Percentiles rank a stretch among this genome's conserved stretches.
phyloP scores from a whole-genome alignment of 345 rosid genomes.

The Clarkia xantiana region DNA sequence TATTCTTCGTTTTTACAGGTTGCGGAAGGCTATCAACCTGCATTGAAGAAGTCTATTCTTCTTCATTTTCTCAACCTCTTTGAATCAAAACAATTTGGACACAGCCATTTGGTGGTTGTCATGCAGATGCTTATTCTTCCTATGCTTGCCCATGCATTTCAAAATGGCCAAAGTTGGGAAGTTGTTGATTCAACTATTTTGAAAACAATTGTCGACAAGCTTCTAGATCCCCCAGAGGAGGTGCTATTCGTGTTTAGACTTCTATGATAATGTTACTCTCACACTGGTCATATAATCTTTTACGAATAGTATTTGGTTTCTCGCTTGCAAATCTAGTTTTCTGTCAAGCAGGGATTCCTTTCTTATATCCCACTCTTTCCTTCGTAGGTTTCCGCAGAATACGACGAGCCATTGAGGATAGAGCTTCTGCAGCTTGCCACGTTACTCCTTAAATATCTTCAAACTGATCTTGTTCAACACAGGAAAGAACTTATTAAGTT shows the following conservation, averaged over 20 bases:
- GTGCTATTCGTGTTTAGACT: constrained; percentile 16
- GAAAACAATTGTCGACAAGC: constrained; percentile 93
- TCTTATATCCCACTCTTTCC: constrained; percentile 7
- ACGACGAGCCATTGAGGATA: constrained; percentile 92
- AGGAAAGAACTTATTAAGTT: constrained; percentile 96
- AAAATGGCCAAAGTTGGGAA: constrained; percentile 81
- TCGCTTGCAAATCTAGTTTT: not conserved
- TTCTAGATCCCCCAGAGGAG: constrained; percentile 99
- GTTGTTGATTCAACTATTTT: constrained; percentile 79
- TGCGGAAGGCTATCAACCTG: constrained; percentile 81
- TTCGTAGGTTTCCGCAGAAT: constrained; percentile 88
- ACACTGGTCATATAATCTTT: not conserved
- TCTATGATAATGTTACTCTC: not conserved
- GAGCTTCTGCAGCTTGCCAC: constrained; percentile 97
- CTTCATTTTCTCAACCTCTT: constrained; percentile 81
- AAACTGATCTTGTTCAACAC: constrained; percentile 87
- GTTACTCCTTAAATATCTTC: constrained; percentile 89
- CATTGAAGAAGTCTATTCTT: constrained; percentile 75
- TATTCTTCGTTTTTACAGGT: constrained; percentile 32
- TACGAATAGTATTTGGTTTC: not conserved
- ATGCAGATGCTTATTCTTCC: constrained; percentile 99
- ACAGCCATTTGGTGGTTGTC: constrained; percentile 85
- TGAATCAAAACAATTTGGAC: constrained; percentile 83
- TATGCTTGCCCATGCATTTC: constrained; percentile 94
- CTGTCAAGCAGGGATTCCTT: constrained; percentile 3